Conservation (phyloP, 2,329 filamentous ascomycete species). For the Thelonectria blattea region DNA sequence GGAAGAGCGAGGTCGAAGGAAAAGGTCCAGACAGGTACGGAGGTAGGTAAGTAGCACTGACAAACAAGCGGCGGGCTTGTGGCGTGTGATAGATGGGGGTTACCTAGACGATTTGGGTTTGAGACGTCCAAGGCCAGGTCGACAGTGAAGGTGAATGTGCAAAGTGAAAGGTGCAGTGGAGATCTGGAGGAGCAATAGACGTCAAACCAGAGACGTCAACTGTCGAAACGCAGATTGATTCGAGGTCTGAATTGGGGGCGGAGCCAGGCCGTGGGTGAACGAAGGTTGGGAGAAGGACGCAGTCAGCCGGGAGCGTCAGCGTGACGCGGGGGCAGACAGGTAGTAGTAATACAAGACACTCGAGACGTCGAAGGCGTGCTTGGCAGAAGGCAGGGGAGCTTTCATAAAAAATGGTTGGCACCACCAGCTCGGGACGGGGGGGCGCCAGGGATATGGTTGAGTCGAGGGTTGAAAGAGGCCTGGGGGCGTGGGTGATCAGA, state of each 20-base stretch:
- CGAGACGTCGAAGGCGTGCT: constrained; percentile 18
- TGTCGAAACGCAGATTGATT: constrained; percentile 11
- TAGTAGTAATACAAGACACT: constrained; percentile 18
- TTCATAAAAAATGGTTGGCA: constrained; percentile 17
- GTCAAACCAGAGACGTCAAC: constrained; percentile 8
- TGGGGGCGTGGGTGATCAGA: constrained; percentile 10
- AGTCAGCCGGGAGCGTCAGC: constrained; percentile 16
- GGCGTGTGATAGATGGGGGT: constrained; percentile 10
- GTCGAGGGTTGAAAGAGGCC: constrained; percentile 4
- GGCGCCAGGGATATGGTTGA: constrained; percentile 11
- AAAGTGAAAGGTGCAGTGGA: constrained; percentile 3
- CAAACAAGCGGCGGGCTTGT: background rate
- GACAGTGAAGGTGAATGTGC: background rate
- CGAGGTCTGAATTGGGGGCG: constrained; percentile 15
- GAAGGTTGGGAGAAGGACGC: constrained; percentile 10
- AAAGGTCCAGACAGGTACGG: background rate
- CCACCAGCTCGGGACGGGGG: constrained; percentile 18
- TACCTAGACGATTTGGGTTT: constrained; percentile 5
- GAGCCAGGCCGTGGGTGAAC: constrained; percentile 11
- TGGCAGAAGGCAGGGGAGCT: constrained; percentile 14
- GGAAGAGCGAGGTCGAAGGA: constrained; percentile 16
- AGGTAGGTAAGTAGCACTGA: constrained; percentile 7
- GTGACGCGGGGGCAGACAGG: constrained; percentile 18
- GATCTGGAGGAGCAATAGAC: constrained; percentile 3
- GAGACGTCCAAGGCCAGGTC: constrained; percentile 1